These are phyloP conservation scores for Pseudovirgaria hyperparasitica DNA, from an alignment of 2,329 filamentous ascomycete species.

Conservation along the genomic window DNA sequence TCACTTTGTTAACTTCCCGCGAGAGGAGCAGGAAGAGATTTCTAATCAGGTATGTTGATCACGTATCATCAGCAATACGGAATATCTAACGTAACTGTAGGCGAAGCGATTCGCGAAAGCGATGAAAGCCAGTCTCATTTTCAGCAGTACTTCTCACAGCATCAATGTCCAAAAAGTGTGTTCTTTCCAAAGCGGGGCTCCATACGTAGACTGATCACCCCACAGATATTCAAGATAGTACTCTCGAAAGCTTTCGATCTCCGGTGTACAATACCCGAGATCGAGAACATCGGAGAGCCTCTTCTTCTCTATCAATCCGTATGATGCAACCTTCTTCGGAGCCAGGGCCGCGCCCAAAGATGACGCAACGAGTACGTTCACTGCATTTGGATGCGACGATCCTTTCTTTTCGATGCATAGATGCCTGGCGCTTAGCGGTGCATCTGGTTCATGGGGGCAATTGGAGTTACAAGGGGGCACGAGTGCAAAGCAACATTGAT, in stretches of 20 bases:
- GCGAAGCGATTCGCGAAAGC: constrained; percentile 93
- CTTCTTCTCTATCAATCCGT: constrained; percentile 64
- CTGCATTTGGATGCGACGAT: too few species aligned
- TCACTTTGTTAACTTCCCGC: constrained; percentile 96
- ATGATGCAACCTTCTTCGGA: too few species aligned
- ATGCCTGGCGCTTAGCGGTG: too few species aligned
- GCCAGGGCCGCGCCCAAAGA: too few species aligned
- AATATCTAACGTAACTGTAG: constrained; percentile 32
- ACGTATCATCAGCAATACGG: background rate
- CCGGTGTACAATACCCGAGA: constrained; percentile 97
- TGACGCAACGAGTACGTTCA: too few species aligned
- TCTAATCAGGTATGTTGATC: constrained; percentile 65
- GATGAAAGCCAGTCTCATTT: constrained; percentile 95
- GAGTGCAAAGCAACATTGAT: too few species aligned
- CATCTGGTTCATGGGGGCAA: too few species aligned
- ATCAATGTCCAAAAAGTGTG: constrained; percentile 98
- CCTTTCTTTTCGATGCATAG: too few species aligned
- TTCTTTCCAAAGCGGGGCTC: background rate
- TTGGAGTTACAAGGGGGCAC: too few species aligned
- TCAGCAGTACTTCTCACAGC: constrained; percentile 96
- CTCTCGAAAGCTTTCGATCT: constrained; percentile 97
- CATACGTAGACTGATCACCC: constrained; percentile 13
- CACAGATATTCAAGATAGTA: constrained; percentile 97
- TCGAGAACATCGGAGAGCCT: constrained; percentile 94
- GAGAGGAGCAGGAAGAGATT: constrained; percentile 96